Percentiles rank a stretch among this genome's conserved stretches.
phyloP scores from a whole-genome alignment of 2,329 filamentous ascomycete genomes.

The Fusarium armeniacum region DNA sequence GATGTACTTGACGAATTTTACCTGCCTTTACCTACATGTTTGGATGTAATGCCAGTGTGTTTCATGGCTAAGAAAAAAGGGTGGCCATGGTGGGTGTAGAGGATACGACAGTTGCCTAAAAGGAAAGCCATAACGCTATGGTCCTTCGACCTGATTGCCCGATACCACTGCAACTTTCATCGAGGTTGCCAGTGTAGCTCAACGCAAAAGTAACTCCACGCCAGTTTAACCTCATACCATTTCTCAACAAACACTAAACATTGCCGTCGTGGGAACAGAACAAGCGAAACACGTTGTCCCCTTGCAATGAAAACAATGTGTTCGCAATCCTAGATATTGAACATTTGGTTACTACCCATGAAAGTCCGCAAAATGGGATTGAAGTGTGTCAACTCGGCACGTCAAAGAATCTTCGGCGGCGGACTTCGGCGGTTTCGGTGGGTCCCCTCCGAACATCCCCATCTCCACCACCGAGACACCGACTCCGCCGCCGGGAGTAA shows the following conservation, averaged over 20 bases:
- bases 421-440: slow-evolving; percentile 49
- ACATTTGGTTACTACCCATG: too few relatives aligned
- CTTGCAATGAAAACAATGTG: background rate
- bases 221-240: background rate
- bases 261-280: background rate
- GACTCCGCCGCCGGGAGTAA: slow-evolving; percentile 31
- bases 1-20: background rate
- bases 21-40: background rate
- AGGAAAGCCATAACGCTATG: background rate
- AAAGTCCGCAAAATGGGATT: slow-evolving; percentile 2
- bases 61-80: background rate
- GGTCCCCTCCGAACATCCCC: slow-evolving; percentile 26
- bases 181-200: background rate
- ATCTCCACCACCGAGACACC: slow-evolving; percentile 41
- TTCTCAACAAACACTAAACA: background rate
- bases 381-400: background rate
- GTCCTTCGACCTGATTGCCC: too few relatives aligned
- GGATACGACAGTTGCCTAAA: background rate
- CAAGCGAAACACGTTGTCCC: background rate
- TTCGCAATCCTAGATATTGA: too few relatives aligned
- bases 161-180: too few relatives aligned
- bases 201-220: background rate
- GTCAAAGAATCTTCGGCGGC: slow-evolving; percentile 30
- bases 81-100: background rate
- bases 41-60: background rate